Conservation (phyloP, 495 filamentous ascomycete species). For the Terfezia claveryi region DNA sequence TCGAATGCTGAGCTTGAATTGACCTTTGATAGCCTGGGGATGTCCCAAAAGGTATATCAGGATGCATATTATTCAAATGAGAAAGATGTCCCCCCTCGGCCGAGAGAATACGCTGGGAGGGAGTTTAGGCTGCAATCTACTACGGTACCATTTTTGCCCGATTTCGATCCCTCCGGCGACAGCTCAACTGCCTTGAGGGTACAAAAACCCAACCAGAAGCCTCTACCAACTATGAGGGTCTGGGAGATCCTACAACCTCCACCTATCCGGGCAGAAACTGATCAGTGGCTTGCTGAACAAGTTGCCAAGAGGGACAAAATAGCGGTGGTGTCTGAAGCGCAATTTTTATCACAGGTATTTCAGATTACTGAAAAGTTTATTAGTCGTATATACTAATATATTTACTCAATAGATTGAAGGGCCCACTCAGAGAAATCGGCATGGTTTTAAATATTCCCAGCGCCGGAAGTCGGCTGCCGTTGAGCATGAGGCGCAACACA, state of each 20-base stretch:
- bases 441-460: conserved; percentile 77
- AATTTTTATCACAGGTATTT: too few relatives aligned
- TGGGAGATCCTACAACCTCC: conserved; percentile 48
- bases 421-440: conserved; percentile 62
- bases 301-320: not conserved
- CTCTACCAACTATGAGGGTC: conserved; percentile 21
- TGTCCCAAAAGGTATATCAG: conserved; percentile 48
- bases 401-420: conserved; percentile 48
- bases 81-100: conserved; percentile 55
- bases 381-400: too few relatives aligned
- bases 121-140: conserved; percentile 64
- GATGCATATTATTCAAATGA: conserved; percentile 77
- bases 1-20: not conserved
- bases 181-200: conserved; percentile 29
- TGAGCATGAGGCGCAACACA: conserved; percentile 71
- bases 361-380: too few relatives aligned
- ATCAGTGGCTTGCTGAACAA: conserved; percentile 37
- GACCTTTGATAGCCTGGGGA: conserved; percentile 1
- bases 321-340: too few relatives aligned
- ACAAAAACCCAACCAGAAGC: conserved; percentile 25
- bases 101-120: conserved; percentile 67
- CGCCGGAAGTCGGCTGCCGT: conserved; percentile 52
- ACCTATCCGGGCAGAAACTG: conserved; percentile 49
- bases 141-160: conserved; percentile 51
- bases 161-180: conserved; percentile 47